Conservation (phyloP, 768 basidiomycete genomes). For the Boletales sp. region DNA sequence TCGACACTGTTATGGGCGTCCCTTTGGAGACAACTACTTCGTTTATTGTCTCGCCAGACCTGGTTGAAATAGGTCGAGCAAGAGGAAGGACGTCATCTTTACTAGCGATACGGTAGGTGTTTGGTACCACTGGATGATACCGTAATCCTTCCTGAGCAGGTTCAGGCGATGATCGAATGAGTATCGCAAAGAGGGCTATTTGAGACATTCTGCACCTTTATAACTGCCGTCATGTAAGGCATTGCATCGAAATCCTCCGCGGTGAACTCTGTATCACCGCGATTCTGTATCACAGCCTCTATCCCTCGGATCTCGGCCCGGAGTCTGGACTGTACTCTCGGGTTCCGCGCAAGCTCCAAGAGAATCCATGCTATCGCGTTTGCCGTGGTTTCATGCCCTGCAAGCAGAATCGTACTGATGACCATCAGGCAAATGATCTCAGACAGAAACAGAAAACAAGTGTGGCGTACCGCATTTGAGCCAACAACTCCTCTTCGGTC, state of each 20-base stretch:
- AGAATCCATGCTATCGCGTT: constrained; percentile 28
- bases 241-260: constrained; percentile 47
- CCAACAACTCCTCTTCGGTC: constrained; percentile 3
- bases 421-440: not conserved
- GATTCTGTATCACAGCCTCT: not conserved
- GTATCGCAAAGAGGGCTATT: not conserved
- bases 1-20: constrained; percentile 33
- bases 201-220: not conserved
- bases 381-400: constrained; percentile 51
- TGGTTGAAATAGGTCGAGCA: constrained; percentile 46
- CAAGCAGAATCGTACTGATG: constrained; percentile 41
- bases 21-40: constrained; percentile 50
- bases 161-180: constrained; percentile 20
- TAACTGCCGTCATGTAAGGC: constrained; percentile 33
- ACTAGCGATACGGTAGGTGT: constrained; percentile 46
- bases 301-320: constrained; percentile 32
- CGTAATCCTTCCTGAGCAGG: constrained; percentile 38
- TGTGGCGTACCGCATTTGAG: constrained; percentile 11
- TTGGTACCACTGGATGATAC: constrained; percentile 47
- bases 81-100: constrained; percentile 58
- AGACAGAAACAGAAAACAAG: not conserved
- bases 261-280: not conserved
- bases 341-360: constrained; percentile 60
- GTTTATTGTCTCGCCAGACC: constrained; percentile 40
- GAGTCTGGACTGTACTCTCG: constrained; percentile 58